phyloP scores from a whole-genome alignment of 306 rosid genomes.

The Quercus suber region DNA sequence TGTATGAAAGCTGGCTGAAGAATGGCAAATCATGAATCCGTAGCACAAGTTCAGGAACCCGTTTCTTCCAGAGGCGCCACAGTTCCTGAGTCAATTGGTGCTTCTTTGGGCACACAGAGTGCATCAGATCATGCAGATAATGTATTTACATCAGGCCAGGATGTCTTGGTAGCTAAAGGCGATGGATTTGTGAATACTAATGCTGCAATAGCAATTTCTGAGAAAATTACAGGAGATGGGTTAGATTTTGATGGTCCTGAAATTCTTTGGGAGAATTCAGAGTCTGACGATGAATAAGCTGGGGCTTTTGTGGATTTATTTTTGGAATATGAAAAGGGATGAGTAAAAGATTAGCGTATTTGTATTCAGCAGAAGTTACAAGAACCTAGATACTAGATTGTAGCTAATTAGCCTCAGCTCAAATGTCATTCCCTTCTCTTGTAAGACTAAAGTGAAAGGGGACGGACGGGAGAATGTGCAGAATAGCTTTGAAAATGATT shows the following conservation, averaged over 20 bases:
- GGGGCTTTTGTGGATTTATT: neutral
- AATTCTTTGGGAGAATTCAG: constrained; percentile 63
- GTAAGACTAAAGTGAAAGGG: too few relatives aligned
- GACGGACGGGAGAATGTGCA: too few relatives aligned
- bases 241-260: constrained; percentile 45
- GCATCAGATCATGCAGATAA: constrained; percentile 26
- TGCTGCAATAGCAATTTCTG: constrained; percentile 22
- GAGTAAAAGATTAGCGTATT: neutral
- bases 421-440: too few relatives aligned
- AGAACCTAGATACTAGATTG: neutral
- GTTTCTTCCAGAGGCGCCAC: constrained; percentile 14
- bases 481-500: too few relatives aligned
- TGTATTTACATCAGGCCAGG: constrained; percentile 17
- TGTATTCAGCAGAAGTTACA: neutral
- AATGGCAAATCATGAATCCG: constrained; percentile 20
- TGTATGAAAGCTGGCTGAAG: constrained; percentile 43
- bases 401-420: too few relatives aligned
- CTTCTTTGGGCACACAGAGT: constrained; percentile 10
- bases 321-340: neutral
- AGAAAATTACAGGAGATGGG: constrained; percentile 18
- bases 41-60: constrained; percentile 25
- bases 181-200: constrained; percentile 12
- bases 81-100: constrained; percentile 3
- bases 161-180: constrained; percentile 10
- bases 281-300: constrained; percentile 50